Base-by-base conservation (phyloP, 2,329 filamentous ascomycete species). In the Hortaea werneckii region DNA sequence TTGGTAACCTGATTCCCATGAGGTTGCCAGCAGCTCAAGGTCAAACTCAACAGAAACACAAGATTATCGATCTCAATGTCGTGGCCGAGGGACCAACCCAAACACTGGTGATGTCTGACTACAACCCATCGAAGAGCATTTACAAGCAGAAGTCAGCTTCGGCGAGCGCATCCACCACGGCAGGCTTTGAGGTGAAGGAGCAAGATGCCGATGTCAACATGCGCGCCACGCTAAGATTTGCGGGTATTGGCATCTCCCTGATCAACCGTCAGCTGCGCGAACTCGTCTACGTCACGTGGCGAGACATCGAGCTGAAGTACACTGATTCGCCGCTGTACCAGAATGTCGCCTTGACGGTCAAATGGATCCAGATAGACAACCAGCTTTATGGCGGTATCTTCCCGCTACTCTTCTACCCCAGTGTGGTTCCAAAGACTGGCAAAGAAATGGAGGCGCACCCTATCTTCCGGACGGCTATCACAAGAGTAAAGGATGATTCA, bases 321-420 rank as follows among this genome's bases (percentile, higher is more conserved):
- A 87, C 82, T 46, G 92, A 98, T 59, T 96, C 92, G n/a, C 78
- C 82, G 12, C 72, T 95, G 11, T 95, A 95, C 61, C 92, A 98
- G 66, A 96, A 88, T 0, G 68, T 95, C 50, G 90, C 87, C 41
- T 73, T 92, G 42, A 86, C 87, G 0, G 83, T 96, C 63, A 96
- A 98, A 65, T 98, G 94, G 94, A 92, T 98, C 28, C 92, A 98
- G 66, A 86, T 98, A 56, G 92, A 98, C 67, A 98, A 98, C 58
- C 92, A 98, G 65, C 78, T 98, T 10, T 98, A 98, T 59, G 94
- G 94, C 28, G 92, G 94, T 27, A 89, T 98, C 56, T 98, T 98
- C 74, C 92, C 92, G 0, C 94, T 98, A 69, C 80, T 98, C 29
- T 74, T 98, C 47, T 98, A 98, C 63, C 92, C 92, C 5, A 95